Evolutionary conservation across 495 filamentous ascomycete species (phyloP).

Genomic region (Penicillium coprophilum): DNA sequence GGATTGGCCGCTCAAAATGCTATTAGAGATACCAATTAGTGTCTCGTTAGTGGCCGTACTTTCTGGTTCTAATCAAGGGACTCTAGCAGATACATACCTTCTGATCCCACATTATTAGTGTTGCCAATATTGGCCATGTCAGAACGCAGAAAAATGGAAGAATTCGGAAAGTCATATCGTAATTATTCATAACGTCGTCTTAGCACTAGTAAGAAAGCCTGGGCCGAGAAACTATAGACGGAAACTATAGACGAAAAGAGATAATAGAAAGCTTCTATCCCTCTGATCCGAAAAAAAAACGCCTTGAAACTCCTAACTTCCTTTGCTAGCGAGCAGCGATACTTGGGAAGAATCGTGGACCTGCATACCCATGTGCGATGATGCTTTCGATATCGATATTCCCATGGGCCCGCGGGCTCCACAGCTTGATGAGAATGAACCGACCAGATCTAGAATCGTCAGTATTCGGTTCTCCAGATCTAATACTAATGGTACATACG

Average conservation of each 20-base stretch:
- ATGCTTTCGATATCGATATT: conserved; percentile 90
- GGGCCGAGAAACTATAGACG: background rate
- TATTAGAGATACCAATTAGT: background rate
- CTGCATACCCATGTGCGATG: conserved; percentile 75
- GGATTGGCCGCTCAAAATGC: background rate
- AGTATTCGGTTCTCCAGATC: background rate
- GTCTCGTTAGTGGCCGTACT: background rate
- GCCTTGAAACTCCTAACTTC: background rate
- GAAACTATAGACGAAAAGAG: background rate
- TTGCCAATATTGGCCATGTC: background rate
- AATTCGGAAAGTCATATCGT: background rate
- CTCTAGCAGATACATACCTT: background rate
- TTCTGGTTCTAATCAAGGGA: background rate
- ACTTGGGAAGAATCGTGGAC: conserved; percentile 72
- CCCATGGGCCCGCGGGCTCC: conserved; percentile 62
- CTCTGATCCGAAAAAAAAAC: background rate
- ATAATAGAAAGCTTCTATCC: background rate
- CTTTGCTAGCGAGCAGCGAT: conserved; percentile 3
- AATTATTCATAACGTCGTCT: conserved; percentile 6
- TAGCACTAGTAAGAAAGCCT: background rate
- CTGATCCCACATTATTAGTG: background rate
- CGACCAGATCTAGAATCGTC: conserved; percentile 55
- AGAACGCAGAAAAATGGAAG: background rate
- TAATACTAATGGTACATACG: conserved; percentile 53
- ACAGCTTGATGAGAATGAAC: conserved; percentile 82